Conservation (phyloP, 257 asterid genomes). For the Striga asiatica region DNA sequence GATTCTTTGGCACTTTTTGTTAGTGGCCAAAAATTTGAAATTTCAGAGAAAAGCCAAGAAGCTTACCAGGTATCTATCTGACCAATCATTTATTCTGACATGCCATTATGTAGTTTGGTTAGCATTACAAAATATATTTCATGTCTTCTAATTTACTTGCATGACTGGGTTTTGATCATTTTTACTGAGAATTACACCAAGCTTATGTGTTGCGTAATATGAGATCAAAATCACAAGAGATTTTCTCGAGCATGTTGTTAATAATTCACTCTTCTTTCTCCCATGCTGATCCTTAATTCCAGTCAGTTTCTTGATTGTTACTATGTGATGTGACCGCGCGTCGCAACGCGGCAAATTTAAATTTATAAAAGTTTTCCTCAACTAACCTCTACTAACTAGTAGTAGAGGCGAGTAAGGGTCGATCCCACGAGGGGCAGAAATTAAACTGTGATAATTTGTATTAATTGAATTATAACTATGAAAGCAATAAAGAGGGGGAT, state of each 20-base stretch:
- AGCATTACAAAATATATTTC: no score
- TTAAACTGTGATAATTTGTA: no score
- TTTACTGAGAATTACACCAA: neutral
- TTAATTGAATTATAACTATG: no score
- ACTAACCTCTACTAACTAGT: no score
- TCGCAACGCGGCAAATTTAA: no score
- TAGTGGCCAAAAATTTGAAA: constrained; percentile 27
- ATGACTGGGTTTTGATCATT: neutral
- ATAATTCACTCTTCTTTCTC: neutral
- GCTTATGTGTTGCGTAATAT: neutral
- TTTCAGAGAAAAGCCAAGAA: constrained; percentile 23
- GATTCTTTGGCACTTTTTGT: constrained; percentile 85
- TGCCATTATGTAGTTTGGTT: neutral
- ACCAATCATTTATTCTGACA: constrained; percentile 7
- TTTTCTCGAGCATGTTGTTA: neutral
- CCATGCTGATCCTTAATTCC: neutral
- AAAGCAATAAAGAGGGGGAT: no score
- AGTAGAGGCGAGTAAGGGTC: no score
- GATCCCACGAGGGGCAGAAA: no score
- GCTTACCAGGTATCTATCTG: constrained; percentile 60
- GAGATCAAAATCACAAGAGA: neutral
- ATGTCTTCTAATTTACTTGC: constrained; percentile 4
- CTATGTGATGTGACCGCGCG: neutral
- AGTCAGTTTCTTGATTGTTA: neutral
- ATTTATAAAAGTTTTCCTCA: no score